Evolutionary conservation across 2,329 filamentous ascomycete genomes (phyloP).

Genomic region (Dothistroma pini): DNA sequence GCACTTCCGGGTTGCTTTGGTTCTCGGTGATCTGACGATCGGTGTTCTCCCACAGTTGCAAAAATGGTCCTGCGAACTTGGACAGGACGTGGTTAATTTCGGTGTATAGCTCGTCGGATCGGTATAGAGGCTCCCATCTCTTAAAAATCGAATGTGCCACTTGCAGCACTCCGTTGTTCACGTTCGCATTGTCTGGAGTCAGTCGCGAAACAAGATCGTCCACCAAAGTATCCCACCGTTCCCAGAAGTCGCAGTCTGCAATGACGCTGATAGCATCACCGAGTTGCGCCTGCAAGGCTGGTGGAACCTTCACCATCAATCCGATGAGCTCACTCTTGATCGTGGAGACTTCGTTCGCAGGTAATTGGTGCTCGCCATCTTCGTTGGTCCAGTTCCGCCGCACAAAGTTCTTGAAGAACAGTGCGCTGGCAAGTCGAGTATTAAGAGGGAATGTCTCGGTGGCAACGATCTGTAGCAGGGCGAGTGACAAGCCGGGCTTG

Average conservation of each 20-base stretch:
- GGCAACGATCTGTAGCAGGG: slow-evolving; percentile 84
- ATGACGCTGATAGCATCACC: slow-evolving; percentile 97
- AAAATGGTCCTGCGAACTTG: slow-evolving; percentile 79
- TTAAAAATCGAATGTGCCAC: slow-evolving; percentile 98
- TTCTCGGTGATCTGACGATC: slow-evolving; percentile 70
- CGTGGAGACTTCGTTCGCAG: slow-evolving; percentile 73
- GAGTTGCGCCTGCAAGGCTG: slow-evolving; percentile 85
- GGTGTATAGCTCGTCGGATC: slow-evolving; percentile 85
- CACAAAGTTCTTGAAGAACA: slow-evolving; percentile 99
- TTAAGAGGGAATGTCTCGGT: slow-evolving; percentile 67
- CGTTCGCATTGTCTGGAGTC: slow-evolving; percentile 71
- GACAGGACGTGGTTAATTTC: slow-evolving; percentile 95
- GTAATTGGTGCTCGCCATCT: slow-evolving; percentile 88
- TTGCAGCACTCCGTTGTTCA: slow-evolving; percentile 92
- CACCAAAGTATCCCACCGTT: slow-evolving; percentile 92
- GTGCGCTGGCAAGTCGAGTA: slow-evolving; percentile 78
- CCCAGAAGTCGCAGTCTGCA: slow-evolving; percentile 96
- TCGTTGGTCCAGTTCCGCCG: slow-evolving; percentile 93
- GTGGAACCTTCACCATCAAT: slow-evolving; percentile 88
- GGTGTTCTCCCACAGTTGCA: slow-evolving; percentile 71
- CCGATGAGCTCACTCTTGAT: slow-evolving; percentile 96
- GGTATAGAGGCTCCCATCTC: slow-evolving; percentile 90
- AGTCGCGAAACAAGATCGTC: slow-evolving; percentile 86
- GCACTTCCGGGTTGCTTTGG: slow-evolving; percentile 66
- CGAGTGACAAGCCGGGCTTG: slow-evolving; percentile 81